Evolutionary conservation across 2,329 filamentous ascomycete genomes (phyloP), one percentile per base, ranked within the genome.

Genomic region (Tricladium varicosporioides): DNA sequence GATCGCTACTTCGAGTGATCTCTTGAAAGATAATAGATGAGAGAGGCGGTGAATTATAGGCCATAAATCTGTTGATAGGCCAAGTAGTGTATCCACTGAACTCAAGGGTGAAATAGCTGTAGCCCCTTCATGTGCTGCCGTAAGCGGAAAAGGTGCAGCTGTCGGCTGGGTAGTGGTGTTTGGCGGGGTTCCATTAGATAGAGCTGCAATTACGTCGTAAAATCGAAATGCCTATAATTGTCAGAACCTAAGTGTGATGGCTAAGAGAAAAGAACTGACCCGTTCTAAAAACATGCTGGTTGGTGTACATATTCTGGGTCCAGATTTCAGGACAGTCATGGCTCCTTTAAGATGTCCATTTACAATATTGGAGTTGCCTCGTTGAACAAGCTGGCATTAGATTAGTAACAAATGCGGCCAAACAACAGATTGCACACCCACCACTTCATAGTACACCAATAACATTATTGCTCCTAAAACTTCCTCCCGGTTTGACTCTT

Each of bases 141-240:
- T 75, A 42, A 80, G 73, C 1, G 78, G 77, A 2, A 77, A 68
- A 2, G 80, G 72, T 19, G 76, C 74, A 14, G 76, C 75, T 5
- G 75, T 74, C 11, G 76, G 75, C 2, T 80, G 77, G 2, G 78
- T 75, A 11, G 73, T 76, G 1, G 80, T 80, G 11, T 85, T 74
- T 1, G 83, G 82, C 4, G 81, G 74, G 11, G 80, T 83, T 54
- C 82, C 82, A 51, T 85, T 77, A 0, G 83, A 86, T 31, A 87
- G 72, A 1, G 84, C 83, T 5, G 83, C 79, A 55, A 86, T 86
- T 18, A 86, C 83, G 66, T 86, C 83, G 70, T 86, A 86, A 63
- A 86, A 86, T 5, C 81, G 78, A 63, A 86, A 87, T 1, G 83
- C 82, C 83, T 86, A 18, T 32, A 32, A 22, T 9, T 31, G 61